Evolutionary conservation across 2,329 filamentous ascomycete species (phyloP), one percentile per base, ranked within the genome.

Genomic region (Coniochaeta ligniaria): DNA sequence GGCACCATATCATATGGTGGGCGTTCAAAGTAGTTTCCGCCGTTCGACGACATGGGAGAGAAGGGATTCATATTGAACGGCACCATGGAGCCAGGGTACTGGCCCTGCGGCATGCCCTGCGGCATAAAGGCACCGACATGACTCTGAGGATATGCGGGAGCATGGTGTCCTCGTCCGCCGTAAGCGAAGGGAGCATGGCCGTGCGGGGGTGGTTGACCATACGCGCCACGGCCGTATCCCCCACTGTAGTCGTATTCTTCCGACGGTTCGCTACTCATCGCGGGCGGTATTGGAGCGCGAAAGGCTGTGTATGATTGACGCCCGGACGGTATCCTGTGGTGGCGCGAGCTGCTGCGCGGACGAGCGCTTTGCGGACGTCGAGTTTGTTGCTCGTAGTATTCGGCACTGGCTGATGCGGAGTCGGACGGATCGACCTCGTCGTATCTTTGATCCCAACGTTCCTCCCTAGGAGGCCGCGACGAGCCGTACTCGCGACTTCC

Each of bases 241-340:
- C 64, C 72, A 63, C 76, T 73, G 43, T 57, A 28, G 6, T 57
- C 31, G 70, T 82, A 87, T n/a, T 90, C 85, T 26, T 90, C 85
- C 22, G 79, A 79, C 38, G 82, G 82, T 71, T 89, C 88, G 77
- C 83, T 79, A 71, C 82, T 89, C 77, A 84, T 83, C 60, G 84
- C 72, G 77, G 74, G 74, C 65, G 78, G 65, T 28, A 17, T 24
- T 73, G 75, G 68, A 68, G 76, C 64, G 70, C 67, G 62, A 56
- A 67, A 68, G 2, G 31, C 28, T n/a, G 62, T 55, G 47, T 63
- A 62, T 16, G 64, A 60, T 55, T 68, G 72, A 60, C 72, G 75
- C 63, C 72, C 75, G 55, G 65, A 65, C 54, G 72, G 72, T 61
- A 73, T 70, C 61, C 70, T 71, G 67, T 75, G 75, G 60, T 71